Base-by-base conservation (phyloP, 148 eudicot species). In the Cornus kousa region DNA sequence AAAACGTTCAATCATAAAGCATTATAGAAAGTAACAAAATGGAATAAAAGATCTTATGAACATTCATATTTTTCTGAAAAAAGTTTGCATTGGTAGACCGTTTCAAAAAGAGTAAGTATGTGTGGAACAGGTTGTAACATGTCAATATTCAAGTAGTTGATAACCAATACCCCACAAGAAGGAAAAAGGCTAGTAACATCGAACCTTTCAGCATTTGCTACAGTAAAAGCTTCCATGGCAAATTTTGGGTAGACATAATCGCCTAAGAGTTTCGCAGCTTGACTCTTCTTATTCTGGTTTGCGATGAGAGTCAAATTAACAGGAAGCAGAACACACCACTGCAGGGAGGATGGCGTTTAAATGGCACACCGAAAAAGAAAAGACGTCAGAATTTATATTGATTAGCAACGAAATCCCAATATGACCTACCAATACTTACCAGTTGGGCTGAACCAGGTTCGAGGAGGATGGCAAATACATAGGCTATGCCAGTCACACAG, bases 271-370 rank as follows among this genome's bases (percentile, higher is more conserved):
- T 80, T 89, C 80, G 86, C 86, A 10, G 87, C 3, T 55, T 80
- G 80, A 66, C 81, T 83, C 28, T 88, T 92, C 85, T 87, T 92
- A 12, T 90, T 93, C 80, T 93, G 97, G 77, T 86, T 92, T 70
- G 99, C 91, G 16, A 96, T 86, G 76, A 96, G 98, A 22, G 98
- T 92, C 83, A 94, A 82, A 66, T 92, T 95, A 35, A 96, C 99
- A 1, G 98, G 99, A 80, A 96, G 87, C 80, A 96, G 90, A 71
- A 96, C 99, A 40, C 90, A 87, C 98, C 98, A 92, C 98, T 96
- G 91, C 83, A 83, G 79, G 35, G 46, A 37, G 33, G 12, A 67
- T 46, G 20, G 48, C 48, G 6, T 43, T 43, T 9, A 43, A 59
- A n/a, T 33, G 62, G 23, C 68, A 77, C 35, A 73, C 74, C 59